Evolutionary conservation across 257 asterid genomes (phyloP).

Genomic region (Cinchona pubescens): DNA sequence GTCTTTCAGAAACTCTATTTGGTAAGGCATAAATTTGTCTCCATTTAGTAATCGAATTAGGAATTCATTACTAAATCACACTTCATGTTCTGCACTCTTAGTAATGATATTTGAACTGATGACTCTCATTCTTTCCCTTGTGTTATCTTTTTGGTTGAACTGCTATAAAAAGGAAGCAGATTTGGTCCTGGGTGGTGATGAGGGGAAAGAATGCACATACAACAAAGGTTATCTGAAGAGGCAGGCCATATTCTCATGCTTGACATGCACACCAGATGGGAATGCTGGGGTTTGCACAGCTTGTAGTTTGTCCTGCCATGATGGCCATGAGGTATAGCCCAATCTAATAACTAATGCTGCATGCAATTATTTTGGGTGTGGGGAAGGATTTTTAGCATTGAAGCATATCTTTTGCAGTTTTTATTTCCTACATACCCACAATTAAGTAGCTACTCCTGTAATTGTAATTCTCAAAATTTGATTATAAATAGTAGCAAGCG

Average conservation of each 20-base stretch:
- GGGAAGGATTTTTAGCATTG: not conserved
- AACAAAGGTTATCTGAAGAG: constrained; percentile 72
- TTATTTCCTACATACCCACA: not conserved
- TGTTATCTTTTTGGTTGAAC: not conserved
- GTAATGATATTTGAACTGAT: not conserved
- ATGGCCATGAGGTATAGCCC: constrained; percentile 81
- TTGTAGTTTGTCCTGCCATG: constrained; percentile 84
- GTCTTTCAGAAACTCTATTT: too few relatives aligned
- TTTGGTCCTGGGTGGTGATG: constrained; percentile 92
- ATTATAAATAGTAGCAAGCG: not conserved
- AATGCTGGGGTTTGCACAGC: constrained; percentile 95
- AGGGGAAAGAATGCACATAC: constrained; percentile 91
- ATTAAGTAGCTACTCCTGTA: not conserved
- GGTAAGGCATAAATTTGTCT: too few relatives aligned
- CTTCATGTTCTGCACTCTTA: not conserved
- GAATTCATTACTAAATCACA: not conserved
- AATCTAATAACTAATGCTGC: not conserved
- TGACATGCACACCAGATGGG: constrained; percentile 91
- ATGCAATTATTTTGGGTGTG: not conserved
- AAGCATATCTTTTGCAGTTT: not conserved
- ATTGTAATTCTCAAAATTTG: not conserved
- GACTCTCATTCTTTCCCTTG: not conserved
- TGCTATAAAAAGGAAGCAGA: constrained; percentile 66
- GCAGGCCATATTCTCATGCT: constrained; percentile 87
- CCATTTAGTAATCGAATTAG: not conserved